Conservation (phyloP, 2,329 filamentous ascomycete species). For the Camillea tinctor region DNA sequence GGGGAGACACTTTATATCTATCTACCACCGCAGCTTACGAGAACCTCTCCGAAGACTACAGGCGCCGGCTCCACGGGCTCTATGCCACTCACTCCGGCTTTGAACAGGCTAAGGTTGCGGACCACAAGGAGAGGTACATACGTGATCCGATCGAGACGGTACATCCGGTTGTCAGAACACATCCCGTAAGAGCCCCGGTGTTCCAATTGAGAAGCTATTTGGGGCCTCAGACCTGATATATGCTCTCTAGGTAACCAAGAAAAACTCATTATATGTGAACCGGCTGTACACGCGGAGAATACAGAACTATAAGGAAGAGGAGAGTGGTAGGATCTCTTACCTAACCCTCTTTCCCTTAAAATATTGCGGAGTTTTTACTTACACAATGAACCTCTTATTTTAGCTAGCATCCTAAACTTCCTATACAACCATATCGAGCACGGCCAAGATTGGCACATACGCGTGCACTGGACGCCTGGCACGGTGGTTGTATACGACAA, state of each 20-base stretch:
- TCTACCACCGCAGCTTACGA: constrained; percentile 21
- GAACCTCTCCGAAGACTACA: constrained; percentile 17
- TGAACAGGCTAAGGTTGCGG: constrained; percentile 9
- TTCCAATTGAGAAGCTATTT: too few species aligned
- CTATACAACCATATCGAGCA: constrained; percentile 11
- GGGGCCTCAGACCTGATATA: neutral
- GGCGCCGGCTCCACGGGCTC: constrained; percentile 17
- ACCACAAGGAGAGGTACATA: constrained; percentile 21
- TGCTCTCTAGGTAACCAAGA: constrained; percentile 7
- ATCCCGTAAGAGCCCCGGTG: constrained; percentile 32
- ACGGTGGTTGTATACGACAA: constrained; percentile 18
- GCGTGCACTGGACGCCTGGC: constrained; percentile 9
- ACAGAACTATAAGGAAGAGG: constrained; percentile 10
- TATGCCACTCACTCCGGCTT: constrained; percentile 21
- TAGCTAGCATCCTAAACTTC: constrained; percentile 8
- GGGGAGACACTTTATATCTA: constrained; percentile 20
- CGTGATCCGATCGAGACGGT: constrained; percentile 29
- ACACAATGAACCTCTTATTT: neutral
- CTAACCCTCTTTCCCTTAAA: neutral
- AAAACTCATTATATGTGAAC: constrained; percentile 13
- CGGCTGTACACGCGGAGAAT: constrained; percentile 8
- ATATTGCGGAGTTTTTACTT: constrained; percentile 3
- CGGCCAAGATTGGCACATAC: constrained; percentile 11
- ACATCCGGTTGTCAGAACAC: constrained; percentile 29
- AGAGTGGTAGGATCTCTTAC: constrained; percentile 8